Evolutionary conservation across 176 grass and related monocot genomes (phyloP).

Genomic region (Oryza longistaminata): DNA sequence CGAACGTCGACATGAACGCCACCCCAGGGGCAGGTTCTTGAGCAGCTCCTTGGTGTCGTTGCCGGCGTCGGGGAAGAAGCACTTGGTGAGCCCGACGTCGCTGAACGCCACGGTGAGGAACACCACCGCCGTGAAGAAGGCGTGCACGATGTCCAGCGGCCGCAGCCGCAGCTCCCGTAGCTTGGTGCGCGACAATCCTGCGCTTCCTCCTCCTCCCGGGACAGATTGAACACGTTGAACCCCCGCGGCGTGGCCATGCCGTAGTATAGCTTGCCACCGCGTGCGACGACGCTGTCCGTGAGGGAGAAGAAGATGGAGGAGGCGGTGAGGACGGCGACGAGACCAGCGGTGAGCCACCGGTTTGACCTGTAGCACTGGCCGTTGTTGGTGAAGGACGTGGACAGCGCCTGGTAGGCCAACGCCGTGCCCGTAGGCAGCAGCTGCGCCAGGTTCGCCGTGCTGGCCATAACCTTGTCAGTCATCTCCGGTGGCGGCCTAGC

Average conservation of each 20-base stretch:
- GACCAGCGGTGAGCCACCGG: conserved; percentile 13
- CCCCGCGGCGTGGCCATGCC: conserved; percentile 37
- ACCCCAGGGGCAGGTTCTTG: conserved; percentile 9
- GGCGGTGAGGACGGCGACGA: conserved; percentile 16
- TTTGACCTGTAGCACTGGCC: conserved; percentile 39
- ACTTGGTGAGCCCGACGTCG: conserved; percentile 28
- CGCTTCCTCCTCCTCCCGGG: neutral
- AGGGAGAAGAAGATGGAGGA: conserved; percentile 32
- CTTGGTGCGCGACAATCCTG: neutral
- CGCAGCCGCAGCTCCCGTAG: conserved; percentile 12
- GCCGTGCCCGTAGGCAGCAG: conserved; percentile 51
- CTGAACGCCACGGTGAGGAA: conserved; percentile 47
- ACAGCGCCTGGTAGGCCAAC: conserved; percentile 62
- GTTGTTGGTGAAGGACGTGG: conserved; percentile 61
- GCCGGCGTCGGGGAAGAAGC: conserved; percentile 8
- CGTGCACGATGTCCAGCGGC: conserved; percentile 38
- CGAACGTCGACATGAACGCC: conserved; percentile 21
- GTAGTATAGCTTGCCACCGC: conserved; percentile 55
- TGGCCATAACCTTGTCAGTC: conserved; percentile 42
- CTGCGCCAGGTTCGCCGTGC: conserved; percentile 42
- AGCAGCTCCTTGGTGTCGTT: neutral
- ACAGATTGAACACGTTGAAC: conserved; percentile 42
- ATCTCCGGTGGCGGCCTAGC: neutral
- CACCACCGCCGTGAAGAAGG: conserved; percentile 41
- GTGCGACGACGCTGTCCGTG: conserved; percentile 41